Evolutionary conservation across 805 yeast genomes (phyloP).

Genomic region (Alloascoidea africana): DNA sequence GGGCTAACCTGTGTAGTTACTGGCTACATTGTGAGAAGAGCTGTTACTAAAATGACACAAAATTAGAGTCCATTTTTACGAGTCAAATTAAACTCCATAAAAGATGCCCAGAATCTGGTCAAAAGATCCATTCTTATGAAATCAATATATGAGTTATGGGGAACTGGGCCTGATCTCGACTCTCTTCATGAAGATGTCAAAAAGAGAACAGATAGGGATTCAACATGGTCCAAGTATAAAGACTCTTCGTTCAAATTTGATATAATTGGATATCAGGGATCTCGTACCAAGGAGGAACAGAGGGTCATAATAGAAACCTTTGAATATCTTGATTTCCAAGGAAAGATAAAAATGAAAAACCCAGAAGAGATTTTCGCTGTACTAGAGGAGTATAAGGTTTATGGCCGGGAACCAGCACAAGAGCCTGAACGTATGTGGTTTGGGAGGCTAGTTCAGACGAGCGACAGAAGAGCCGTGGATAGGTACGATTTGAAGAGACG

Average conservation of each 20-base stretch:
- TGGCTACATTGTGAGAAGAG: too few species aligned
- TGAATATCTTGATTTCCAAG: slow-evolving; percentile 52
- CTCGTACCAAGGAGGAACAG: slow-evolving; percentile 33
- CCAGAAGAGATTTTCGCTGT: slow-evolving; percentile 61
- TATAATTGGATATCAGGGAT: slow-evolving; percentile 63
- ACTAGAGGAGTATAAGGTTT: slow-evolving; percentile 51
- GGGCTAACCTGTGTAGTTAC: too few species aligned
- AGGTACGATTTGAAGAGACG: slow-evolving; percentile 69
- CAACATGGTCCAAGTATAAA: slow-evolving; percentile 20
- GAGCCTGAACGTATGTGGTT: slow-evolving; percentile 49
- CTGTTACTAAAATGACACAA: neutral
- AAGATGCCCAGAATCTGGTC: slow-evolving; percentile 48
- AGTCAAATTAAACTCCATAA: slow-evolving; percentile 50
- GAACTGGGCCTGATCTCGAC: slow-evolving; percentile 40
- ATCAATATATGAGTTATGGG: slow-evolving; percentile 80
- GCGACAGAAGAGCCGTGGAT: slow-evolving; percentile 54
- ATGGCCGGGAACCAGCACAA: slow-evolving; percentile 24
- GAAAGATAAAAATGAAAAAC: slow-evolving; percentile 61
- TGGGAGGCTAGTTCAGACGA: slow-evolving; percentile 61
- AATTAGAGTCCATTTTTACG: slow-evolving; percentile 47
- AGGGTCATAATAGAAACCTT: slow-evolving; percentile 58
- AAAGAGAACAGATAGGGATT: slow-evolving; percentile 16
- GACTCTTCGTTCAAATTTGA: slow-evolving; percentile 64
- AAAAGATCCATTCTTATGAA: slow-evolving; percentile 54
- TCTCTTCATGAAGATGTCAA: slow-evolving; percentile 40